Evolutionary conservation across 441 rosid species (phyloP).

Genomic region (Adansonia madagascariensis): DNA sequence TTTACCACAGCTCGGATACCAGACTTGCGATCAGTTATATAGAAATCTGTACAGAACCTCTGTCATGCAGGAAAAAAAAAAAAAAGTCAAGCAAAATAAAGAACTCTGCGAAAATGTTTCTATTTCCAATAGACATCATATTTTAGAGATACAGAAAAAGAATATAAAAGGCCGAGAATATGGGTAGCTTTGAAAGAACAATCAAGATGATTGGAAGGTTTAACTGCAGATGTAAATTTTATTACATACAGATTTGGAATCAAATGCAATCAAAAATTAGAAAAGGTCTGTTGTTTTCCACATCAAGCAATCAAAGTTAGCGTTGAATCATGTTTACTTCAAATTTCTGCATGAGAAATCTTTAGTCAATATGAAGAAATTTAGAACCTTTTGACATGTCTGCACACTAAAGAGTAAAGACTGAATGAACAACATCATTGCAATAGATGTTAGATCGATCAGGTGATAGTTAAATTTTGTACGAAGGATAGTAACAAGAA

Average conservation of each 20-base stretch:
- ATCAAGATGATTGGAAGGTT: not conserved
- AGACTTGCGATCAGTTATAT: slow-evolving; percentile 51
- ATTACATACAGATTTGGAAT: not conserved
- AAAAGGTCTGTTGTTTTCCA: not conserved
- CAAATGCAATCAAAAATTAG: not conserved
- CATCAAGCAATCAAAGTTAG: not conserved
- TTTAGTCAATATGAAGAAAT: not conserved
- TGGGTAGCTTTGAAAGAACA: not conserved
- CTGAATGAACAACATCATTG: not conserved
- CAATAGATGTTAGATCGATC: not conserved
- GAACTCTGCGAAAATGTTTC: slow-evolving; percentile 3
- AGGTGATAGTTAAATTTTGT: not conserved
- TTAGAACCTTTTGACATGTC: not conserved
- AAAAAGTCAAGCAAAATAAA: slow-evolving; percentile 27
- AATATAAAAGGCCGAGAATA: not conserved
- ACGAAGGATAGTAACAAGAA: not conserved
- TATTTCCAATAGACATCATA: not conserved
- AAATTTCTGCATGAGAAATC: not conserved
- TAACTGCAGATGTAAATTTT: not conserved
- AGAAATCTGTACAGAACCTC: slow-evolving; percentile 64
- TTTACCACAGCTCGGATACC: slow-evolving; percentile 54
- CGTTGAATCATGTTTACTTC: not conserved
- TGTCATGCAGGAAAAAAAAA: slow-evolving; percentile 32
- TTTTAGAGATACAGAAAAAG: not conserved
- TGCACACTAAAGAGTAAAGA: not conserved